These are phyloP conservation scores for Cercis canadensis DNA, from an alignment of 306 rosid genomes.

Conservation along the genomic window DNA sequence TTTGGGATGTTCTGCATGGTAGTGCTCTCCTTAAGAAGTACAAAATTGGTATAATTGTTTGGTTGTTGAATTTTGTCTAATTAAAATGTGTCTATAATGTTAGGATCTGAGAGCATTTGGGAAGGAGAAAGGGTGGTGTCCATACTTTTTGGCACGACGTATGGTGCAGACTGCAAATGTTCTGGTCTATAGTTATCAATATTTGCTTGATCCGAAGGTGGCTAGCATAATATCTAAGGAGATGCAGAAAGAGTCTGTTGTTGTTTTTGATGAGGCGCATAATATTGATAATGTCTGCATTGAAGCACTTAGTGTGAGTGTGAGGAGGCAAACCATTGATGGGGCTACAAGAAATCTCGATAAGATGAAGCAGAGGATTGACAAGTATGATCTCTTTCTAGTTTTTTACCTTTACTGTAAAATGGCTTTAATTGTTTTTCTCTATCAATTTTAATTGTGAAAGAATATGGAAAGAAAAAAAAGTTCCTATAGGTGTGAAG, in stretches of 20 bases:
- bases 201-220: slow-evolving; percentile 94
- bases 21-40: not conserved
- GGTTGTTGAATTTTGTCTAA: not conserved
- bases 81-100: slow-evolving; percentile 23
- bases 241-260: slow-evolving; percentile 93
- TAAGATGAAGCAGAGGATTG: slow-evolving; percentile 87
- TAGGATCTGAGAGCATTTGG: slow-evolving; percentile 85
- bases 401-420: slow-evolving; percentile 24
- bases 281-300: slow-evolving; percentile 95
- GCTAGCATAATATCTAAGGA: slow-evolving; percentile 93
- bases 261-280: slow-evolving; percentile 97
- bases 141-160: slow-evolving; percentile 89
- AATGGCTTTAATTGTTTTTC: no score
- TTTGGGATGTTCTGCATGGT: slow-evolving; percentile 22
- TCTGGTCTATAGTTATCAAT: slow-evolving; percentile 92
- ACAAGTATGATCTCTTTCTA: slow-evolving; percentile 66
- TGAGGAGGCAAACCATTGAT: slow-evolving; percentile 94
- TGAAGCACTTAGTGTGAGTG: slow-evolving; percentile 97
- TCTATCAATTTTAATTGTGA: no score
- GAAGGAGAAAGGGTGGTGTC: slow-evolving; percentile 92
- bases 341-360: slow-evolving; percentile 90
- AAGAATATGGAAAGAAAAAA: no score
- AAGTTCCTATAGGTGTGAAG: no score
- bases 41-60: no score
- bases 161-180: slow-evolving; percentile 96